Base-by-base conservation (phyloP, 768 basidiomycete species). In the Xerocomellus dryophilus region DNA sequence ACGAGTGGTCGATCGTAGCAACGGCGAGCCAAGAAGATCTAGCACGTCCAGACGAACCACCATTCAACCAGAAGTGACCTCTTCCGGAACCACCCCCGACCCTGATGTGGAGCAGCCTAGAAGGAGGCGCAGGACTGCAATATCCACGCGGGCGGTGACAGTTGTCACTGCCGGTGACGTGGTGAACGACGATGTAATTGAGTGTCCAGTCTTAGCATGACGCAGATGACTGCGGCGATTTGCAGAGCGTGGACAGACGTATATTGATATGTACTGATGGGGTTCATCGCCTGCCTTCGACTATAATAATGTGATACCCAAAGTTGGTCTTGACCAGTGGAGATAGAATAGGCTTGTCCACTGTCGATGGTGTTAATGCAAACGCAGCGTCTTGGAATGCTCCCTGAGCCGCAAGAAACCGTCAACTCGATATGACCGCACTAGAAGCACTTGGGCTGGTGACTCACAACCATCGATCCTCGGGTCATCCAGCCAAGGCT, bases 291-390 rank as follows among this genome's bases (percentile, higher is more conserved):
- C 90, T 81, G 17, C 89, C 90, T 73, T 93, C 90, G 7, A 92
- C 90, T 88, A 93, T 90, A 68, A 93, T 92, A 63, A 93, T 85
- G 66, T 93, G 91, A 70, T 93, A 93, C 14, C 91, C 91, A 64
- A 85, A 85, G 56, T 79, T 81, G 7, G 91, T 93, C 72, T 92
- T 93, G 32, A 93, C 85, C 45, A 93, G 79, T 15, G 83, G 71
- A 2, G 89, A 88, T 17, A 81, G 64, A 46, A 80, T 72, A 4
- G 91, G 90, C 58, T 88, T 91, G 70, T 91, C 90, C 56, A 88
- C 81, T 4, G 86, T 81, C 8, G 91, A 93, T 3, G 90, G 90
- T 25, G 80, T 74, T 43, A 93, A 77, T 17, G 82, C 83, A 69
- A 93, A 93, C 7, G 90, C 91, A n/a, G 83, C 91, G 52, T 93